Evolutionary conservation across 176 grass and related monocot genomes (phyloP), one percentile per base, ranked within the genome.

Genomic region (Cenchrus fungigraminus): DNA sequence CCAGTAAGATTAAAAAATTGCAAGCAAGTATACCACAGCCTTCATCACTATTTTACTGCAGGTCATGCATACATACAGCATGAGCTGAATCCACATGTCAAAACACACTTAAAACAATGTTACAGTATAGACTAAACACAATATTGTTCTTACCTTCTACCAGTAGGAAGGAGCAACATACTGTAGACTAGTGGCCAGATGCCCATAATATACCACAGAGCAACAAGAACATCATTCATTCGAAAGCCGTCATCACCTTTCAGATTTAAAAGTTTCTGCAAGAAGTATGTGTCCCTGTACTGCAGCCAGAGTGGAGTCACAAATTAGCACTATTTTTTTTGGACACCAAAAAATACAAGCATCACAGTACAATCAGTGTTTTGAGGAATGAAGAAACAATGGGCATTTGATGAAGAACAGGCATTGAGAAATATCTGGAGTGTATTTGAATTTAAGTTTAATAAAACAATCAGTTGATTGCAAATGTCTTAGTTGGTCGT

Each of bases 151-250:
- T 86, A 93, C 95, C 95, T 94, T 94, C 92, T 89, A 43, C 86
- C 95, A 58, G 95, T 97, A 79, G 92, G 95, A 91, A 97, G 71
- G 28, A 97, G 77, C 74, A 98, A 76, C 91, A 95, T 95, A 73
- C 84, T 92, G 73, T 98, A 98, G 20, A 98, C 74, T 37, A 95
- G 65, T 72, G 97, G 97, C 97, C 97, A 95, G 49, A 96, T 79
- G 37, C 93, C 90, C 93, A 95, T 95, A 61, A 95, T 87, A 75
- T 95, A 95, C 97, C 97, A 98, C 28, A 98, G 84, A 68, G 91
- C 79, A 56, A 95, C 90, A 45, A 98, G 89, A 83, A 98, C 93
- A 10, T 63, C 75, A 63, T 98, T 98, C 97, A 98, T 98, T 81
- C 58, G 63, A 22, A 95, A 98, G 15, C 97, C 97, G 68, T 98